A percentile compares a stretch with the other conserved stretches of the same genome.
Conservation (phyloP, 2,329 filamentous ascomycete genomes). For the Phialophora tarda region DNA sequence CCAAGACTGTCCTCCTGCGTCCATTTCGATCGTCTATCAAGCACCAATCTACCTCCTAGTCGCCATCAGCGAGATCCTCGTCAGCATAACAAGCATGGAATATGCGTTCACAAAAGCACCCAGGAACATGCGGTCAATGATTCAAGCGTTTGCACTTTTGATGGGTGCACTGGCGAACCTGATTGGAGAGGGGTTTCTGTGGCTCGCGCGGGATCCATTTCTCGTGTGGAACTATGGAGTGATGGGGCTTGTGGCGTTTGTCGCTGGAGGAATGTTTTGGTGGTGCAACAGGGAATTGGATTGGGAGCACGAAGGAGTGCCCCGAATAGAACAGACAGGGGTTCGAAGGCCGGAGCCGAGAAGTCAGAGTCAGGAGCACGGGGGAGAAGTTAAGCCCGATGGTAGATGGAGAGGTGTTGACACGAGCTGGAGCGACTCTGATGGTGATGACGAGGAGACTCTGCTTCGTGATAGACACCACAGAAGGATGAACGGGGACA, state of each 20-base stretch:
- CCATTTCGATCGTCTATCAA: constrained; percentile 53
- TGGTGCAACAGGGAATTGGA: constrained; percentile 68
- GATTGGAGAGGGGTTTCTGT: constrained; percentile 69
- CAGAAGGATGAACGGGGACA: neutral
- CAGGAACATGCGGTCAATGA: constrained; percentile 79
- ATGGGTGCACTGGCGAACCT: constrained; percentile 73
- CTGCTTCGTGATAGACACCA: neutral
- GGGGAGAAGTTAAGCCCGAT: neutral
- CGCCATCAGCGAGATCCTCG: constrained; percentile 63
- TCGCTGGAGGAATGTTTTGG: constrained; percentile 72
- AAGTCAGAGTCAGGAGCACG: neutral
- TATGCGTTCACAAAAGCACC: constrained; percentile 77
- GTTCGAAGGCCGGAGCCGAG: neutral
- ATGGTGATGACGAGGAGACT: constrained; percentile 5
- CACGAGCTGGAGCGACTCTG: constrained; percentile 9
- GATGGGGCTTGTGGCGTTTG: constrained; percentile 66
- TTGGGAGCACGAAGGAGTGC: constrained; percentile 69
- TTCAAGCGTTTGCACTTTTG: constrained; percentile 72
- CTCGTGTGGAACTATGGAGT: constrained; percentile 74
- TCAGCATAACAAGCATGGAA: constrained; percentile 71
- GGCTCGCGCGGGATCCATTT: constrained; percentile 67
- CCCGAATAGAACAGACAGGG: constrained; percentile 44
- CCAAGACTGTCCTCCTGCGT: constrained; percentile 21
- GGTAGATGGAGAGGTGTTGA: neutral
- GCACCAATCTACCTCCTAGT: constrained; percentile 59